Evolutionary conservation across 2,329 filamentous ascomycete species (phyloP), one percentile per base, ranked within the genome.

Genomic region (Thermothelomyces thermophilus): DNA sequence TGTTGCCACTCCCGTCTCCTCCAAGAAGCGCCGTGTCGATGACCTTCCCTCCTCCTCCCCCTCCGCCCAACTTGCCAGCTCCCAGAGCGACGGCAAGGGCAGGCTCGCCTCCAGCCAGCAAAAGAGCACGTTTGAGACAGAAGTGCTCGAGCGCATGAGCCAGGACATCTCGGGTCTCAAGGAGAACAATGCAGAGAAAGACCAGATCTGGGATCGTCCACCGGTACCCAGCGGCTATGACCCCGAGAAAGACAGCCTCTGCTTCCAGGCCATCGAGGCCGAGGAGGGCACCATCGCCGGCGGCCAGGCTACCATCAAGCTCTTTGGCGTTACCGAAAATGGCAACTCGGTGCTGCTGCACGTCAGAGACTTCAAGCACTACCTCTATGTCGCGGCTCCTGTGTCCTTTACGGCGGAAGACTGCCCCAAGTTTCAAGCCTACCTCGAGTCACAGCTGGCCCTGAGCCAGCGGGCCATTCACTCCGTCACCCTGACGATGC

Each of bases 321-420:
- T 98, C 17, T 98, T 97, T 69, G 93, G 93, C 61, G 90, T 97
- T 3, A 95, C 89, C 1, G 69, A 80, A 60, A 66, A 74, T 53
- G 93, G 93, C 47, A 86, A 98, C 68, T 98, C 93, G 3, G 89
- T 95, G 34, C 80, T 98, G 67, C 75, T 98, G 11, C 93, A 98
- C 66, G 90, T 98, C 55, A 95, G 87, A 14, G 88, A 90, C 63
- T 98, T 98, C 69, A 84, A 89, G 59, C 93, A 98, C 66, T 98
- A 98, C 65, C 81, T 98, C 49, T 98, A 95, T 62, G 82, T 97
- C 40, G 86, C 88, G 9, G 93, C 94, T 0, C 93, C 93, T 0
- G 73, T 90, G 8, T 79, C 81, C 22, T 98, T 98, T 66, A 80
- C 80, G 24, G 81, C 82, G 40, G 76, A 82, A 36, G 90, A 98